Evolutionary conservation across 768 basidiomycete species (phyloP).

Genomic region (Phanerochaete carnosa): DNA sequence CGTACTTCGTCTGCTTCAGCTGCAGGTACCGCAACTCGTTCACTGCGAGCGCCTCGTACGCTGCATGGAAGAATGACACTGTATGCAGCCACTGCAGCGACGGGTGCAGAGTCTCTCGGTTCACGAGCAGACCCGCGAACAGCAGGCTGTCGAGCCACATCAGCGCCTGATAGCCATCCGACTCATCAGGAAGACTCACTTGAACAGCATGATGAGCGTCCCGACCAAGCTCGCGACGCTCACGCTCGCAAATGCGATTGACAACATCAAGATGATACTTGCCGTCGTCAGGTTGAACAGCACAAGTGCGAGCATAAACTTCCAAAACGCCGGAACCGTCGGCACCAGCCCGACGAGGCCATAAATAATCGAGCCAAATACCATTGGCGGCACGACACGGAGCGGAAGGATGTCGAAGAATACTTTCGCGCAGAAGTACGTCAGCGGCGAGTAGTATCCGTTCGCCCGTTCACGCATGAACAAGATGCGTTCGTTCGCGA

Average conservation of each 20-base stretch:
- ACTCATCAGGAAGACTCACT: constrained; percentile 50
- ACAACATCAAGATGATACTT: constrained; percentile 85
- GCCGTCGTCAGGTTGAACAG: constrained; percentile 97
- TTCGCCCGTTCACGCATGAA: constrained; percentile 99
- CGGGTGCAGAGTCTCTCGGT: constrained; percentile 77
- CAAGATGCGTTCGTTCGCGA: constrained; percentile 91
- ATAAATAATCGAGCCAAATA: constrained; percentile 96
- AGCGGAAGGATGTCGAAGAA: constrained; percentile 96
- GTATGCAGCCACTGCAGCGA: constrained; percentile 85
- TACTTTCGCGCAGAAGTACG: constrained; percentile 96
- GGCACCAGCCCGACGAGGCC: constrained; percentile 93
- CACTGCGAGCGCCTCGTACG: constrained; percentile 95
- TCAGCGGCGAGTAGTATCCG: constrained; percentile 95
- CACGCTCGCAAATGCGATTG: constrained; percentile 82
- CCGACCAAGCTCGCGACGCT: constrained; percentile 93
- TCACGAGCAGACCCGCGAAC: constrained; percentile 94
- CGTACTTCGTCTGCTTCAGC: constrained; percentile 92
- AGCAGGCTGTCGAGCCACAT: constrained; percentile 56
- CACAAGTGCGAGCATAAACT: constrained; percentile 94
- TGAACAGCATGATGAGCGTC: constrained; percentile 96
- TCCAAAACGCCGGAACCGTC: constrained; percentile 90
- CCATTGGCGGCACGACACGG: constrained; percentile 89
- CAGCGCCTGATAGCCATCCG: not conserved
- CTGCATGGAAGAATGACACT: constrained; percentile 97
- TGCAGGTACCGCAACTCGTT: constrained; percentile 95